Evolutionary conservation across 441 rosid genomes (phyloP), one percentile per base, ranked within the genome.

Genomic region (Eruca vesicaria): DNA sequence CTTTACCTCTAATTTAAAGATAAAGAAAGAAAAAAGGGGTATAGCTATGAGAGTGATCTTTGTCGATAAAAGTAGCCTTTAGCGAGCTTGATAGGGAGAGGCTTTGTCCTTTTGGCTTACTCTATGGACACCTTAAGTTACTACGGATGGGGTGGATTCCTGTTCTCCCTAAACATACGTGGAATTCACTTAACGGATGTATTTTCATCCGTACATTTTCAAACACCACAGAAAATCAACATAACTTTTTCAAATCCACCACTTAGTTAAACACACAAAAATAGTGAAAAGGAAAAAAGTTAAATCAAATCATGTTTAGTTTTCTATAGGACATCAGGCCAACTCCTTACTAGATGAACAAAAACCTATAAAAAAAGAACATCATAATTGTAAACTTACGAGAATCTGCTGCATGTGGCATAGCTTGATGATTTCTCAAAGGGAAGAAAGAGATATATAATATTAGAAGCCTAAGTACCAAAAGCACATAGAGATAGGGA

Each of bases 101-200:
- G 31, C 6, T 56, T 38, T 73, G 77, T 31, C 77, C 77, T 73
- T 73, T 73, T 65, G 66, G 77, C 10, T 16, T 65, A 29, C 66
- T 65, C 71, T 41, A 56, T 2, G 57, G 76, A 15, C 70, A 63
- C 11, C 57, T 70, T 59, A 32, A 70, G 58, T 43, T 70, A 58
- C 48, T 59, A 59, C 58, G 19, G 66, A 59, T 29, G 60, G 68
- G 68, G 61, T 62, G 60, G 61, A 64, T 73, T 63, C 63, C 64
- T 73, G 56, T 73, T 73, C 70, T 36, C 69, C 26, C 69, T 43
- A 52, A 53, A 63, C 64, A 56, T 65, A 35, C 33, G 65, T 59
- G 64, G 64, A 66, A 60, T 31, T 78, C 76, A 72, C 68, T 12
- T 28, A 71, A 66, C 20, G 50, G 64, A 61, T 66, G 55, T 72